Conservation (phyloP, 768 basidiomycete species). For the Obba rivulosa region DNA sequence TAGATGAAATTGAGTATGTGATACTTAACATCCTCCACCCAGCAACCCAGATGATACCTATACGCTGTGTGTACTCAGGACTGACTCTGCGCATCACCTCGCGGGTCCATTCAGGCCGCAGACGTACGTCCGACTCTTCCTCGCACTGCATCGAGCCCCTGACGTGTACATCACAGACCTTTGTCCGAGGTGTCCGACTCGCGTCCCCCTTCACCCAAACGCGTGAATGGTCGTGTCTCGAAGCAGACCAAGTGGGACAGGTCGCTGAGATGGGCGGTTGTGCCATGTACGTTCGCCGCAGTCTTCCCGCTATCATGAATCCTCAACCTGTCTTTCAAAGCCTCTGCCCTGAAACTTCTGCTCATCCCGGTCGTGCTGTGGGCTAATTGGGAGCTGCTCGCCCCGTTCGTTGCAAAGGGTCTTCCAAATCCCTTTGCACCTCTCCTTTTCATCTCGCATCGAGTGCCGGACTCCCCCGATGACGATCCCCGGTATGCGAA, state of each 20-base stretch:
- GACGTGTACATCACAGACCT: slow-evolving; percentile 9
- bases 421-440: slow-evolving; percentile 68
- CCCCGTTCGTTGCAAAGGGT: slow-evolving; percentile 40
- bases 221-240: not conserved
- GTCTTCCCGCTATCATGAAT: not conserved
- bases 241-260: slow-evolving; percentile 13
- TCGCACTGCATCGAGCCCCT: not conserved
- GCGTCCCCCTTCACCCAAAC: not conserved
- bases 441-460: slow-evolving; percentile 68
- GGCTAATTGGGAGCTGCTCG: slow-evolving; percentile 55
- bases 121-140: slow-evolving; percentile 38
- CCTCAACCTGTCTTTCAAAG: slow-evolving; percentile 29
- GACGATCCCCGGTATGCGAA: slow-evolving; percentile 66
- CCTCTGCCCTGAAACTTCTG: slow-evolving; percentile 62
- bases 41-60: slow-evolving; percentile 9
- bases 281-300: slow-evolving; percentile 49
- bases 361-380: slow-evolving; percentile 55
- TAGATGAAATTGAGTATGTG: slow-evolving; percentile 24
- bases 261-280: slow-evolving; percentile 63
- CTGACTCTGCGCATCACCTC: slow-evolving; percentile 55
- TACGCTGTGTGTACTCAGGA: slow-evolving; percentile 35
- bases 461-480: slow-evolving; percentile 42
- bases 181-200: slow-evolving; percentile 7
- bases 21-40: slow-evolving; percentile 2
- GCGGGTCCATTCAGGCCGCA: slow-evolving; percentile 58